Evolutionary conservation across 1,284 basidiomycete genomes (phyloP).

Genomic region (Jaminaea rosea): DNA sequence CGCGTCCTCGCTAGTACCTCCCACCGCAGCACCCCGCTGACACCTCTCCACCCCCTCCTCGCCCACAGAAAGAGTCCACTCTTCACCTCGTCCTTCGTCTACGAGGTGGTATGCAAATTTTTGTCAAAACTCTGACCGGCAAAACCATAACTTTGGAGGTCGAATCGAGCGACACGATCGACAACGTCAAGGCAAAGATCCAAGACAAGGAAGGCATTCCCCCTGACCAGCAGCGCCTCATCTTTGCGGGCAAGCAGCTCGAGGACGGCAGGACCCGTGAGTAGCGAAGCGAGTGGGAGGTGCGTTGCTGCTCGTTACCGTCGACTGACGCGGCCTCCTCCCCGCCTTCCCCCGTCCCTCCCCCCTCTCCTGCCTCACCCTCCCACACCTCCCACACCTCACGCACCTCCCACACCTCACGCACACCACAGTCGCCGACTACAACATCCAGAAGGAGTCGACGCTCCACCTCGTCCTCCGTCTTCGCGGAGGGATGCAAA

Average conservation of each 20-base stretch:
- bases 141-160: slow-evolving; percentile 50
- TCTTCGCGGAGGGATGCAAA: slow-evolving; percentile 58
- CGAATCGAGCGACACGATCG: slow-evolving; percentile 54
- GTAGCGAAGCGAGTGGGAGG: no score
- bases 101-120: slow-evolving; percentile 57
- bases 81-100: slow-evolving; percentile 88
- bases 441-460: slow-evolving; percentile 96
- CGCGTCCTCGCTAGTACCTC: no score
- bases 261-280: slow-evolving; percentile 43
- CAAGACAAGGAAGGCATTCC: slow-evolving; percentile 46
- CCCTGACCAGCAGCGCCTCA: slow-evolving; percentile 44
- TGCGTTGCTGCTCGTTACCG: no score
- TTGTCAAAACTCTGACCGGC: slow-evolving; percentile 37
- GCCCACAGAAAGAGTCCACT: slow-evolving; percentile 97
- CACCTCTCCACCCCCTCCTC: slow-evolving; percentile 1
- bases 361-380: no score
- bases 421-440: slow-evolving; percentile 33
- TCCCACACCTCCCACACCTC: no score
- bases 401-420: no score
- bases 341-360: no score
- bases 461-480: slow-evolving; percentile 92
- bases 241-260: slow-evolving; percentile 45
- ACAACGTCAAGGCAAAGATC: slow-evolving; percentile 55
- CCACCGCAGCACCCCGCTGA: no score
- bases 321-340: no score